A percentile compares a stretch with the other conserved stretches of the same genome.
phyloP scores from a whole-genome alignment of 768 basidiomycete genomes.

The Scleroderma bovista region DNA sequence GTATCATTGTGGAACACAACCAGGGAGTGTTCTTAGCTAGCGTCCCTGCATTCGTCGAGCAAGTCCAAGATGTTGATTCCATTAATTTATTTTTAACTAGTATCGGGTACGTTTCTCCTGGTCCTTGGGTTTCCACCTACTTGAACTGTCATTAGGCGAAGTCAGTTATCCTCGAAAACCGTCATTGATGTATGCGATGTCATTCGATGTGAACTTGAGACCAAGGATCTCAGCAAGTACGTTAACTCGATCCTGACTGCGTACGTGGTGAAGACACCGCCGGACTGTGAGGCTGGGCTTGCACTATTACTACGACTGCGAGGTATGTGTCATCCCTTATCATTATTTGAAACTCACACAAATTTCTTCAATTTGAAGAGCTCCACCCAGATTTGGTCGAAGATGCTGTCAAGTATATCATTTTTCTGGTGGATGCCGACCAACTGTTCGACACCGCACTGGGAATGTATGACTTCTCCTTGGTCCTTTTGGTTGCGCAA shows the following conservation, averaged over 20 bases:
- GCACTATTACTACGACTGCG: slow-evolving; percentile 68
- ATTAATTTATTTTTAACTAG: slow-evolving; percentile 88
- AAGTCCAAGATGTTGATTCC: slow-evolving; percentile 86
- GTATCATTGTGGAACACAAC: slow-evolving; percentile 80
- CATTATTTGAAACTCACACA: background rate
- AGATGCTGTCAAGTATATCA: slow-evolving; percentile 97
- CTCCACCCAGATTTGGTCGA: slow-evolving; percentile 75
- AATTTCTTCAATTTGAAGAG: slow-evolving; percentile 4
- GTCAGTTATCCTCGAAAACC: slow-evolving; percentile 49
- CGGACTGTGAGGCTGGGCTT: slow-evolving; percentile 85
- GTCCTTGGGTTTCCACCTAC: slow-evolving; percentile 1
- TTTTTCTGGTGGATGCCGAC: slow-evolving; percentile 94
- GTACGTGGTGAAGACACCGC: slow-evolving; percentile 85
- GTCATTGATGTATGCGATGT: slow-evolving; percentile 73
- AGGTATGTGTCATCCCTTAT: slow-evolving; percentile 40
- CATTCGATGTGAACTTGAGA: slow-evolving; percentile 67
- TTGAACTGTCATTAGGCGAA: slow-evolving; percentile 41
- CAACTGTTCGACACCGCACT: slow-evolving; percentile 89
- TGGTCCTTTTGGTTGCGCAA: slow-evolving; percentile 94
- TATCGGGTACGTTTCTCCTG: slow-evolving; percentile 53
- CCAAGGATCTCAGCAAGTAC: slow-evolving; percentile 67
- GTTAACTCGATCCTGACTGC: slow-evolving; percentile 90
- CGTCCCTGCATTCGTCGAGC: slow-evolving; percentile 68
- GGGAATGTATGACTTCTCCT: slow-evolving; percentile 97
- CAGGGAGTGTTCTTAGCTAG: slow-evolving; percentile 57